Evolutionary conservation across 768 basidiomycete species (phyloP).

Genomic region (Hypsizygus marmoreus): DNA sequence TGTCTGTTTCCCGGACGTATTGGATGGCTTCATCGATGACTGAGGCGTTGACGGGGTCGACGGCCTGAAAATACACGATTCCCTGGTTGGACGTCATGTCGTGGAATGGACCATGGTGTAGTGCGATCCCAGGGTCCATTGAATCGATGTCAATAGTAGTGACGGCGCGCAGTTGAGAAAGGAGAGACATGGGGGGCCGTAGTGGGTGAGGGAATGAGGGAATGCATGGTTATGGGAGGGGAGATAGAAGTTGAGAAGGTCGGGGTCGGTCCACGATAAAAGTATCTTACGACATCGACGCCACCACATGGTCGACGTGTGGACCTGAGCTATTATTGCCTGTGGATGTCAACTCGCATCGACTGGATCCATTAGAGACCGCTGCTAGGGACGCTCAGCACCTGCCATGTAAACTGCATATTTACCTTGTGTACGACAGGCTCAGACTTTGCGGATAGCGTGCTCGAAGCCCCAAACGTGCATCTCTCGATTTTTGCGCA

Average conservation of each 20-base stretch:
- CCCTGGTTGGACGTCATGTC: constrained; percentile 57
- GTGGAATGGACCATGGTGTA: constrained; percentile 35
- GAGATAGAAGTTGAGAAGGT: neutral
- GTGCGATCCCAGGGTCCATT: constrained; percentile 45
- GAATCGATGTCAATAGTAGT: constrained; percentile 49
- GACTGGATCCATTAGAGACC: too few species aligned
- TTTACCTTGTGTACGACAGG: too few species aligned
- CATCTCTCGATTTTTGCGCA: too few species aligned
- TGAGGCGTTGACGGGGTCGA: constrained; percentile 28
- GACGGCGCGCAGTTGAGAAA: constrained; percentile 36
- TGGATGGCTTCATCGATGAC: constrained; percentile 35
- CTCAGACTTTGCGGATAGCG: too few species aligned
- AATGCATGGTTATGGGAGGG: neutral
- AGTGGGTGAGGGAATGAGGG: neutral
- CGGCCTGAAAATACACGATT: constrained; percentile 38
- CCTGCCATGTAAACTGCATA: too few species aligned
- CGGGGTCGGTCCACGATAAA: too few species aligned
- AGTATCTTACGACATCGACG: too few species aligned
- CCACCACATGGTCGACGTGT: too few species aligned
- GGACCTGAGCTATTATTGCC: too few species aligned
- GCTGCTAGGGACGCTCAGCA: too few species aligned
- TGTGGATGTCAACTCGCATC: too few species aligned
- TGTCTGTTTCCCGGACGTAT: constrained; percentile 22
- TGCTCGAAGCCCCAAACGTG: too few species aligned
- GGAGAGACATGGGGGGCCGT: constrained; percentile 24